Percentiles rank a stretch among this genome's conserved stretches.
phyloP scores from a whole-genome alignment of 1,139 yeast species.

The Blastobotrys serpentis region DNA sequence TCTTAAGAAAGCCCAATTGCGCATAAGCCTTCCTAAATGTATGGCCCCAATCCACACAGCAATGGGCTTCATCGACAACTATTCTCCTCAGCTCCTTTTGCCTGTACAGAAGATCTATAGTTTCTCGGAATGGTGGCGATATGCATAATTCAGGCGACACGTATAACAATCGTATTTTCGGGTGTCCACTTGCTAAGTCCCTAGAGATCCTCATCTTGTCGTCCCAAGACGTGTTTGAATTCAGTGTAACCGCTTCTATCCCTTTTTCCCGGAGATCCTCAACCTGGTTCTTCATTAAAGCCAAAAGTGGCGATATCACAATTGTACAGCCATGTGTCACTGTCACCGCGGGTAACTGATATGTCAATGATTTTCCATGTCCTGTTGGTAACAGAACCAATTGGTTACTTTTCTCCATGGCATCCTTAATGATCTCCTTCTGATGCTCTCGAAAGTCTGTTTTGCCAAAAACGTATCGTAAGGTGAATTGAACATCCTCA shows the following conservation, averaged over 20 bases:
- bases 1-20: slow-evolving; percentile 69
- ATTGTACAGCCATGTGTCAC: slow-evolving; percentile 81
- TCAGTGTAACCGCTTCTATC: slow-evolving; percentile 81
- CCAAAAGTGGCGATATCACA: slow-evolving; percentile 89
- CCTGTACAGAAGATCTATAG: slow-evolving; percentile 57
- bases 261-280: slow-evolving; percentile 65
- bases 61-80: slow-evolving; percentile 96
- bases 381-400: slow-evolving; percentile 98
- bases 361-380: slow-evolving; percentile 94
- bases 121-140: slow-evolving; percentile 65
- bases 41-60: slow-evolving; percentile 98
- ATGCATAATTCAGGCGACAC: slow-evolving; percentile 93
- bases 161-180: slow-evolving; percentile 68
- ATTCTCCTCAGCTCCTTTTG: slow-evolving; percentile 68
- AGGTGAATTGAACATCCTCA: slow-evolving; percentile 21
- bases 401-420: slow-evolving; percentile 61
- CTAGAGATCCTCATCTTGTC: slow-evolving; percentile 66
- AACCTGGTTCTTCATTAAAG: slow-evolving; percentile 97
- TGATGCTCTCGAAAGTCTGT: slow-evolving; percentile 65
- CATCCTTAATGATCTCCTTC: slow-evolving; percentile 67
- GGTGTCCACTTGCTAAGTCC: slow-evolving; percentile 57
- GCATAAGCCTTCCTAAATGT: slow-evolving; percentile 96
- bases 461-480: slow-evolving; percentile 29
- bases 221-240: slow-evolving; percentile 58
- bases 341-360: slow-evolving; percentile 89